Conservation (phyloP, 1,284 basidiomycete species). For the Caloboletus firmus region DNA sequence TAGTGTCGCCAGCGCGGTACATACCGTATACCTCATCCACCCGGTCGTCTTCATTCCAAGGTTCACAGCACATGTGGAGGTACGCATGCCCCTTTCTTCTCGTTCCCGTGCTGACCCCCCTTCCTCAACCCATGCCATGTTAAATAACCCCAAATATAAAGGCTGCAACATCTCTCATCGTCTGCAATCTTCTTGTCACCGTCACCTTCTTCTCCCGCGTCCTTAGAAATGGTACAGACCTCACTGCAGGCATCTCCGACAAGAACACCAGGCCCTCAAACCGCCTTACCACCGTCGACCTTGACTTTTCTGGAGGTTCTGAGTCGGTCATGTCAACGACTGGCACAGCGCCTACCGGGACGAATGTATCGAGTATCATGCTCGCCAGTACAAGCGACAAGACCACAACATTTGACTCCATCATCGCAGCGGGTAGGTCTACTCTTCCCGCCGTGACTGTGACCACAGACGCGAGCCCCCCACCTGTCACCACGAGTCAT, state of each 20-base stretch:
- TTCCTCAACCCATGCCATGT: neutral
- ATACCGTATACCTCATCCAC: conserved; percentile 26
- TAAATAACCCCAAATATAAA: neutral
- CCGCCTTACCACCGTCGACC: conserved; percentile 29
- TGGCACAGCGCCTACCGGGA: conserved; percentile 1
- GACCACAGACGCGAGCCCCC: neutral
- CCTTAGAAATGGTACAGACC: conserved; percentile 6
- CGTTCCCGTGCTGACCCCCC: too few relatives aligned
- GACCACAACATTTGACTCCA: conserved; percentile 6
- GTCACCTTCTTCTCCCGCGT: conserved; percentile 29
- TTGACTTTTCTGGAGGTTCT: conserved; percentile 14
- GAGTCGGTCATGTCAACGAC: neutral
- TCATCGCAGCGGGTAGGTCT: neutral
- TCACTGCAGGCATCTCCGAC: neutral
- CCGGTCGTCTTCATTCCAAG: neutral
- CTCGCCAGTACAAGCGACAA: neutral
- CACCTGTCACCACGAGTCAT: neutral
- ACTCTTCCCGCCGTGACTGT: neutral
- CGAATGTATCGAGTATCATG: conserved; percentile 15
- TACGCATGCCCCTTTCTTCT: conserved; percentile 5
- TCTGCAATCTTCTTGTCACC: conserved; percentile 36
- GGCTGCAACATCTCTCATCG: conserved; percentile 29
- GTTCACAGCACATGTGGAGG: conserved; percentile 25
- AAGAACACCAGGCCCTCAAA: conserved; percentile 7
- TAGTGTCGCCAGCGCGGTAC: conserved; percentile 26